phyloP scores from a whole-genome alignment of 495 filamentous ascomycete species.

The Tuber indicum region DNA sequence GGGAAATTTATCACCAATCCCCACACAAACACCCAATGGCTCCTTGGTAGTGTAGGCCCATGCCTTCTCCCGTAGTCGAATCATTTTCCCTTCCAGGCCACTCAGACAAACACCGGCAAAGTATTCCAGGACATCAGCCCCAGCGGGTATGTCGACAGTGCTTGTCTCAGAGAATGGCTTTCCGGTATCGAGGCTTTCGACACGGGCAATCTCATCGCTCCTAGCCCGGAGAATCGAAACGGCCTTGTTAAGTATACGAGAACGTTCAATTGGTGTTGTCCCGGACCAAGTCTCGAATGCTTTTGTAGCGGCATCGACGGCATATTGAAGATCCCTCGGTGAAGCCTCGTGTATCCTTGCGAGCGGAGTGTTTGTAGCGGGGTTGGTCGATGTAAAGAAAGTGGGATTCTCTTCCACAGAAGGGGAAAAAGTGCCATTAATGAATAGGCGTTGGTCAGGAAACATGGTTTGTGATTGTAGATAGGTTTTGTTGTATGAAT shows the following conservation, averaged over 20 bases:
- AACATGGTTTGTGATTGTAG: not conserved
- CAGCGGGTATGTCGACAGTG: slow-evolving; percentile 66
- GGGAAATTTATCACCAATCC: slow-evolving; percentile 61
- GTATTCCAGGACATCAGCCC: slow-evolving; percentile 71
- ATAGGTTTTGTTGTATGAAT: not conserved
- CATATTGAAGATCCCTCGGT: slow-evolving; percentile 57
- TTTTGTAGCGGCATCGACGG: slow-evolving; percentile 54
- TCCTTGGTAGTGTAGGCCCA: slow-evolving; percentile 71
- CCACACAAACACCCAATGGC: slow-evolving; percentile 67
- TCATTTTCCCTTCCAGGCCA: slow-evolving; percentile 64
- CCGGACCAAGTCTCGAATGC: slow-evolving; percentile 64
- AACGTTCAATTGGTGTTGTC: slow-evolving; percentile 57
- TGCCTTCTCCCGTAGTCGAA: slow-evolving; percentile 60
- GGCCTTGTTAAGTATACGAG: slow-evolving; percentile 64
- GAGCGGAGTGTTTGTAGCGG: slow-evolving; percentile 58
- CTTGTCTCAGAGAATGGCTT: slow-evolving; percentile 70
- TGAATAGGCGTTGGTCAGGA: not conserved
- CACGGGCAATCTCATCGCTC: slow-evolving; percentile 62
- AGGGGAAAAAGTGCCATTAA: not conserved
- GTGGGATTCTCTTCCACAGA: not conserved
- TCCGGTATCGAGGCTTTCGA: slow-evolving; percentile 68
- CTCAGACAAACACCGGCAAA: slow-evolving; percentile 65
- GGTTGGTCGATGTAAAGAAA: slow-evolving; percentile 59
- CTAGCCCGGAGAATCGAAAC: slow-evolving; percentile 58
- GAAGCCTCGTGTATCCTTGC: slow-evolving; percentile 61